Evolutionary conservation across 768 basidiomycete genomes (phyloP).

Genomic region (Agaricus blazei): DNA sequence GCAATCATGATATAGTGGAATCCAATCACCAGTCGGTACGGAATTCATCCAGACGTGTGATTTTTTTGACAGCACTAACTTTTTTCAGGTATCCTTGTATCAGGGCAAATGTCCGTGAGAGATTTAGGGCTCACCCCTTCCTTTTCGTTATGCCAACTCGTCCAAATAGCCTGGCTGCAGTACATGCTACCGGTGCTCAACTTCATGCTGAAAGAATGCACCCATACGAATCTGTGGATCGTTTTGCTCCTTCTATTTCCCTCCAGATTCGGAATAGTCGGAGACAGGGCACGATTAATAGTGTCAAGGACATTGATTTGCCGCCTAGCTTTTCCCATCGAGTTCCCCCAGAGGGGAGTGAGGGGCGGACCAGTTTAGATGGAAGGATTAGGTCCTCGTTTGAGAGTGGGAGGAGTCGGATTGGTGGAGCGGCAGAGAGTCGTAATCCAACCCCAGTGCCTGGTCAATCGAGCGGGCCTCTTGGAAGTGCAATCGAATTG

Average conservation of each 20-base stretch:
- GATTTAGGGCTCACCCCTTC: neutral
- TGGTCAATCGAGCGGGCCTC: neutral
- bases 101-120: too few relatives aligned
- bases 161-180: neutral
- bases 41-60: too few relatives aligned
- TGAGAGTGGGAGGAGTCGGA: neutral
- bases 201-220: neutral
- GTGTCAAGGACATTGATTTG: conserved; percentile 1
- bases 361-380: neutral
- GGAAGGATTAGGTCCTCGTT: neutral
- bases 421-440: neutral
- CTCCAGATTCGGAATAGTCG: neutral
- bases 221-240: conserved; percentile 1
- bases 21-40: too few relatives aligned
- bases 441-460: neutral
- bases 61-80: too few relatives aligned
- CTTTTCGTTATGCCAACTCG: neutral
- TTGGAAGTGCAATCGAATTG: neutral
- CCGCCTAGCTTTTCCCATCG: neutral
- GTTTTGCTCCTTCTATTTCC: conserved; percentile 2
- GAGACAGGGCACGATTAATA: neutral
- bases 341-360: neutral
- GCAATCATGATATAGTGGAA: too few relatives aligned
- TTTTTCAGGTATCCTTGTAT: too few relatives aligned
- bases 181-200: neutral